Conservation (phyloP, 1,139 yeast genomes). For the Zygosaccharomyces pseudobailii region DNA sequence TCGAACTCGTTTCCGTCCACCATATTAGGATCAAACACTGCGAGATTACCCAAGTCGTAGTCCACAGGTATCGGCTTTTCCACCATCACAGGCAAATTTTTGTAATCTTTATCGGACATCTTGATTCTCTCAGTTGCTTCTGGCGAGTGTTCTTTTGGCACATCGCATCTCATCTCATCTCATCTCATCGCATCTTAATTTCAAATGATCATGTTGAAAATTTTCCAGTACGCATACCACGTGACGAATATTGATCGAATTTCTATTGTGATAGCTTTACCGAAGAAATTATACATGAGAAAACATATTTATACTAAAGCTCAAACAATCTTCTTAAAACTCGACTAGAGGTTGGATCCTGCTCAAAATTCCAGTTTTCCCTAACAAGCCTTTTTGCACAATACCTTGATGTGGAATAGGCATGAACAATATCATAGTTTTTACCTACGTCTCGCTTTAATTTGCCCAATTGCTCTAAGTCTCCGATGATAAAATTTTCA, state of each 20-base stretch:
- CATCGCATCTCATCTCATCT: background rate
- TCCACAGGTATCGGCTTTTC: conserved; percentile 83
- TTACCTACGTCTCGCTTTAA: conserved; percentile 25
- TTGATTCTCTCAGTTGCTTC: background rate
- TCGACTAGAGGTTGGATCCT: conserved; percentile 27
- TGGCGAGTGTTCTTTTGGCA: background rate
- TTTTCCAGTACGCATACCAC: conserved; percentile 5
- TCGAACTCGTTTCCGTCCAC: conserved; percentile 55
- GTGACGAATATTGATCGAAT: background rate
- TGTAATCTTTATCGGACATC: conserved; percentile 27
- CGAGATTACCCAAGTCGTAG: conserved; percentile 80
- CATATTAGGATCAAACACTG: conserved; percentile 84
- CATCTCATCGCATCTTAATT: conserved; percentile 4
- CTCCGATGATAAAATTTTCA: conserved; percentile 22
- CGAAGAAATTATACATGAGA: too few relatives aligned
- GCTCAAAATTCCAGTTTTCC: conserved; percentile 25
- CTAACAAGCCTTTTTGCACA: conserved; percentile 31
- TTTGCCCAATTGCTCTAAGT: conserved; percentile 16
- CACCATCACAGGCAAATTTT: conserved; percentile 62
- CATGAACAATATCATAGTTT: conserved; percentile 37
- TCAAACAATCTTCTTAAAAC: conserved; percentile 36
- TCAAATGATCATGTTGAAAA: conserved; percentile 17
- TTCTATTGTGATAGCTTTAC: background rate
- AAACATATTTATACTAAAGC: conserved; percentile 14
- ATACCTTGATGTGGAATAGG: conserved; percentile 29